phyloP scores from a whole-genome alignment of 306 rosid genomes.

The Urtica urens region DNA sequence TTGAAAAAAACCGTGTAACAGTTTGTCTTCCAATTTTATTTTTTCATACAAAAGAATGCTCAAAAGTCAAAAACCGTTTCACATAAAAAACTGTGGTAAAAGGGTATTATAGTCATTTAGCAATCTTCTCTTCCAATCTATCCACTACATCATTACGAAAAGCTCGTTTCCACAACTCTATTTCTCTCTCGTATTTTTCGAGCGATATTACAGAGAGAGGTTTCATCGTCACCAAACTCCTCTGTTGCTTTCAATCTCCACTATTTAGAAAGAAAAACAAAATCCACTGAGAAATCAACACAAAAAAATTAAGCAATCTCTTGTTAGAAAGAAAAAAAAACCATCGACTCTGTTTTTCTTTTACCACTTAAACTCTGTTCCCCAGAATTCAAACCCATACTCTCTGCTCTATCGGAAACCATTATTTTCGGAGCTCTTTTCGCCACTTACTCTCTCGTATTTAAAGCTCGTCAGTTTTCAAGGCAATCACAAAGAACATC shows the following conservation, averaged over 20 bases:
- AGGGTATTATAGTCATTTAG: conserved; percentile 59
- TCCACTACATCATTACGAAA: conserved; percentile 33
- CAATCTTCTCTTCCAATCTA: conserved; percentile 22
- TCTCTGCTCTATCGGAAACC: not conserved
- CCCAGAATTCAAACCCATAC: conserved; percentile 11
- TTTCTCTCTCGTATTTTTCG: conserved; percentile 28
- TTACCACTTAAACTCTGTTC: conserved; percentile 18
- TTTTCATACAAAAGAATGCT: not conserved
- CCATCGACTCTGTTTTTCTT: not conserved
- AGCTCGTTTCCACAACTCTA: conserved; percentile 36
- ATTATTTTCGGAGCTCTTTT: conserved; percentile 7
- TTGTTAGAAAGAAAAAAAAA: not conserved
- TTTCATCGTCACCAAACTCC: conserved; percentile 42
- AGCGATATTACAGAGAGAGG: conserved; percentile 1
- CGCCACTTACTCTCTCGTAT: not conserved
- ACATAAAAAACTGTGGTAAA: no score
- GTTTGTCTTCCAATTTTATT: conserved; percentile 4
- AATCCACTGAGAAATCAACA: not conserved
- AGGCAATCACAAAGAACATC: conserved; percentile 13
- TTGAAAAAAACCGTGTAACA: conserved; percentile 9
- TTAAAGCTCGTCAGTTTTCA: conserved; percentile 11
- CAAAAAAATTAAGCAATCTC: no score
- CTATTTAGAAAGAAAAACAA: conserved; percentile 12
- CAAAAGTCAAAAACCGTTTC: not conserved
- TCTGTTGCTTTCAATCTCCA: conserved; percentile 46